These are phyloP conservation scores for Ogataea zsoltii DNA, from an alignment of 805 yeast species.

Conservation along the genomic window DNA sequence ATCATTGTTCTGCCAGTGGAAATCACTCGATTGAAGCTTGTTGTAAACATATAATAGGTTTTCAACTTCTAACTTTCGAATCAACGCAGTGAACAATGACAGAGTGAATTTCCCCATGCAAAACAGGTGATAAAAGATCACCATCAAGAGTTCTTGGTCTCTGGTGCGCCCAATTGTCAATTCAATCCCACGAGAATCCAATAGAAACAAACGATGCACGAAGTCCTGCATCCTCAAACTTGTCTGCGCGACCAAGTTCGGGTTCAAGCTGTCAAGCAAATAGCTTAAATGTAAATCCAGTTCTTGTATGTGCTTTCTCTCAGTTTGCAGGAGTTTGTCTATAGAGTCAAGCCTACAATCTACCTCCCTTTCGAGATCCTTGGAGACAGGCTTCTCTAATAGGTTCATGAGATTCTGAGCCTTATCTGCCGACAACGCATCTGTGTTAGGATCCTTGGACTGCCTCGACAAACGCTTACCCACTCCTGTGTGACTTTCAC, in stretches of 20 bases:
- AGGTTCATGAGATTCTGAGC: constrained; percentile 7
- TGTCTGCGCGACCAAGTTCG: neutral
- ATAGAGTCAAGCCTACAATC: constrained; percentile 14
- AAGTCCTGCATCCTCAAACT: neutral
- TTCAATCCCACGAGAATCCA: neutral
- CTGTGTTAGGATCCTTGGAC: no score
- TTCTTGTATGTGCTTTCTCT: constrained; percentile 14
- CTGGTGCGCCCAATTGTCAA: neutral
- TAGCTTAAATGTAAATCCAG: constrained; percentile 17
- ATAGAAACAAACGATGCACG: neutral
- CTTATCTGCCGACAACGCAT: neutral
- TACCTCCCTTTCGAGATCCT: constrained; percentile 12
- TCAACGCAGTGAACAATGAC: constrained; percentile 16
- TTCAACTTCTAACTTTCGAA: constrained; percentile 21
- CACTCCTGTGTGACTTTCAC: no score
- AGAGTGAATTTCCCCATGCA: neutral
- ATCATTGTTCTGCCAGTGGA: constrained; percentile 8
- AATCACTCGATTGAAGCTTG: constrained; percentile 8
- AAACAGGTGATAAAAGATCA: neutral
- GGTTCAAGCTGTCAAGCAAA: constrained; percentile 19
- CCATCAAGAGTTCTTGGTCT: constrained; percentile 16
- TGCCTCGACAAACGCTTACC: no score
- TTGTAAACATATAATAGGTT: constrained; percentile 16
- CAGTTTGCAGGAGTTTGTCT: constrained; percentile 9
- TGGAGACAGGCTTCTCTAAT: constrained; percentile 12